Evolutionary conservation across 2,329 filamentous ascomycete genomes (phyloP), one percentile per base, ranked within the genome.

Genomic region (Fusarium sp.): DNA sequence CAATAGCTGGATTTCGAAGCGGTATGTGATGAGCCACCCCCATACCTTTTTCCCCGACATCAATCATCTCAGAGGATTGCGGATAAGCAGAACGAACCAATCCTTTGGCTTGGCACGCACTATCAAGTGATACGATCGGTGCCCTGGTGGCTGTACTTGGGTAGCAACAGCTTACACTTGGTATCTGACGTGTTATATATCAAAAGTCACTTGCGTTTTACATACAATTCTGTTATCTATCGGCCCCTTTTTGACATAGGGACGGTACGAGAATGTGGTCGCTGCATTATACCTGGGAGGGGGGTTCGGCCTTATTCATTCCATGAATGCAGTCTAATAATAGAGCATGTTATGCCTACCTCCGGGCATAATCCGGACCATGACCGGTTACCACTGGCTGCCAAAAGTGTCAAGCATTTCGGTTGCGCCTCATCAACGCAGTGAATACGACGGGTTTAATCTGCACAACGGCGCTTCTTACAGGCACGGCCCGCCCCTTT

Each of bases 1-100:
- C 18, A 15, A 35, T n/a, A 50, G 53, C 63, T 63, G 32, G 39
- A 30, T 24, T 35, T 41, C 47, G 24, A 63, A 44, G 41, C 48
- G 71, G 59, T 62, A 75, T 75, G 72, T 69, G 53, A 70, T 42
- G 18, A 32, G 28, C 58, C 41, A 57, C 32, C 67, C 51, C n/a
- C 55, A n/a, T 42, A 32, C 35, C 13, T 53, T 36, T 22, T 15
- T 26, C 14, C 30, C 35, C 56, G 56, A 38, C 38, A 63, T 39
- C 26, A 51, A 58, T 36, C n/a, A 20, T 38, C 26, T 58, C 35
- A 28, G 13, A 58, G 56, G 56, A 58, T 58, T 38, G 41, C 32
- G 30, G 56, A 28, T 36, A 18, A n/a, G 42, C 51, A 28, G 15
- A 58, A 51, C 24, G 42, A 50, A 32, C 24, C 41, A 50, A 55